These are phyloP conservation scores for Apiospora marii DNA, from an alignment of 2,329 filamentous ascomycete species.

Conservation along the genomic window DNA sequence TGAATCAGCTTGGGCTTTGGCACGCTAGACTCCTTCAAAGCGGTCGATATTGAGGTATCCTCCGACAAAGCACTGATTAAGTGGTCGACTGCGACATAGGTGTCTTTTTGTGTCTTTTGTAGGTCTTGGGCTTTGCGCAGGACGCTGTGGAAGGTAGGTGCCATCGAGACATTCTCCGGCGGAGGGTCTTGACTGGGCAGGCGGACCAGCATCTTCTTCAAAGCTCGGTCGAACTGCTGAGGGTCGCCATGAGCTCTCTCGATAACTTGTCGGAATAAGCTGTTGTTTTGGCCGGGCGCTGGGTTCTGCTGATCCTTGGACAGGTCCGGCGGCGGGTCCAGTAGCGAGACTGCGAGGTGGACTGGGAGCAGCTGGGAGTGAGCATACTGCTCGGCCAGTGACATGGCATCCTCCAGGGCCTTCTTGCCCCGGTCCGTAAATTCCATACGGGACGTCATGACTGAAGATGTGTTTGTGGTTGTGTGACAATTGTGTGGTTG, in stretches of 20 bases:
- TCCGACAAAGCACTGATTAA: constrained; percentile 86
- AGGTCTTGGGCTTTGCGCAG: constrained; percentile 86
- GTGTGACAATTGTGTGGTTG: constrained; percentile 25
- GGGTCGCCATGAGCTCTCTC: constrained; percentile 93
- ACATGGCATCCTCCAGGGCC: constrained; percentile 87
- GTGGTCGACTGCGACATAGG: constrained; percentile 93
- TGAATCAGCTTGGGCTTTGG: constrained; percentile 91
- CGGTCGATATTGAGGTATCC: constrained; percentile 75
- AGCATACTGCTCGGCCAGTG: constrained; percentile 85
- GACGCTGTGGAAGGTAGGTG: constrained; percentile 82
- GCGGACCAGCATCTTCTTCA: constrained; percentile 92
- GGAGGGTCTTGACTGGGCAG: constrained; percentile 94
- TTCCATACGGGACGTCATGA: constrained; percentile 81
- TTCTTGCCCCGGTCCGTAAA: constrained; percentile 94
- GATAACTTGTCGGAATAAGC: constrained; percentile 94
- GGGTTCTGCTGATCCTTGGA: constrained; percentile 86
- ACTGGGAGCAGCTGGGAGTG: constrained; percentile 91
- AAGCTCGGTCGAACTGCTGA: constrained; percentile 83
- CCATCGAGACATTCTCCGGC: constrained; percentile 84
- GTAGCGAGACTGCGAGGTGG: constrained; percentile 84
- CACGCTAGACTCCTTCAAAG: constrained; percentile 85
- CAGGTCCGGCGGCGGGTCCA: constrained; percentile 77
- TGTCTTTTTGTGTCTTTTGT: constrained; percentile 97
- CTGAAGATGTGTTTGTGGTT: constrained; percentile 40
- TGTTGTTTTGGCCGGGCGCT: constrained; percentile 67